Conservation (phyloP, 495 filamentous ascomycete genomes). For the Trichoderma erinaceum region DNA sequence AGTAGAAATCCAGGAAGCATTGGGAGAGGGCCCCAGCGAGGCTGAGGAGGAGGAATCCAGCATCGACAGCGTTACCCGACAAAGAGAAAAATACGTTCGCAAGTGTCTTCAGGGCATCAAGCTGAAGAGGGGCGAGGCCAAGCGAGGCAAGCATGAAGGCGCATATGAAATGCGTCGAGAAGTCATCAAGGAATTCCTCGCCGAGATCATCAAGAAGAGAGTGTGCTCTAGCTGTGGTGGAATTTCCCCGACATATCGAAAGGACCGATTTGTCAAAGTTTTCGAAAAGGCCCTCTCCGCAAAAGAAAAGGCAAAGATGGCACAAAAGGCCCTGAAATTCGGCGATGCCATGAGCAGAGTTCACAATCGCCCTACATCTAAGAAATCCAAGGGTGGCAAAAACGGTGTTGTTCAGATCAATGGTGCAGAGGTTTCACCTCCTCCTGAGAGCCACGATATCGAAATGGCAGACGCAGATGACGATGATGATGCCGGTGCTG, state of each 20-base stretch:
- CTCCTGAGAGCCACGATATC: constrained; percentile 41
- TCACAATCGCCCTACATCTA: constrained; percentile 28
- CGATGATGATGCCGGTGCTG: constrained; percentile 40
- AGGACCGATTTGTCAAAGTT: constrained; percentile 84
- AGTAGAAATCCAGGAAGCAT: background rate
- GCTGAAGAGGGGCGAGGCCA: constrained; percentile 46
- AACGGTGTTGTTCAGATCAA: constrained; percentile 46
- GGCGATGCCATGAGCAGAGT: constrained; percentile 49
- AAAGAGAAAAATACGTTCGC: constrained; percentile 65
- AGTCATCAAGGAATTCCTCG: constrained; percentile 75
- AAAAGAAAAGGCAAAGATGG: constrained; percentile 70
- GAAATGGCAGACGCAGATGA: constrained; percentile 40
- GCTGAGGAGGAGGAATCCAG: constrained; percentile 10
- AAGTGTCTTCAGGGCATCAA: constrained; percentile 49
- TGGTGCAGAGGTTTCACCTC: constrained; percentile 38
- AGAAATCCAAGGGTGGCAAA: constrained; percentile 47
- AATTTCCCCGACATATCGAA: constrained; percentile 71
- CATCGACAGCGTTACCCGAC: constrained; percentile 47
- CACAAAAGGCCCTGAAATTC: constrained; percentile 59
- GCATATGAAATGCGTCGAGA: constrained; percentile 66
- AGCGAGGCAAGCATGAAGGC: constrained; percentile 69
- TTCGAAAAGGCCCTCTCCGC: constrained; percentile 71
- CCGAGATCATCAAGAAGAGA: constrained; percentile 53
- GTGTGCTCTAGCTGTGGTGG: constrained; percentile 69
- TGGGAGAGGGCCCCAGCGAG: constrained; percentile 2